These are phyloP conservation scores for Phytopythium sindhum DNA, from an alignment of 352 stramenopile genomes.

Conservation along the genomic window DNA sequence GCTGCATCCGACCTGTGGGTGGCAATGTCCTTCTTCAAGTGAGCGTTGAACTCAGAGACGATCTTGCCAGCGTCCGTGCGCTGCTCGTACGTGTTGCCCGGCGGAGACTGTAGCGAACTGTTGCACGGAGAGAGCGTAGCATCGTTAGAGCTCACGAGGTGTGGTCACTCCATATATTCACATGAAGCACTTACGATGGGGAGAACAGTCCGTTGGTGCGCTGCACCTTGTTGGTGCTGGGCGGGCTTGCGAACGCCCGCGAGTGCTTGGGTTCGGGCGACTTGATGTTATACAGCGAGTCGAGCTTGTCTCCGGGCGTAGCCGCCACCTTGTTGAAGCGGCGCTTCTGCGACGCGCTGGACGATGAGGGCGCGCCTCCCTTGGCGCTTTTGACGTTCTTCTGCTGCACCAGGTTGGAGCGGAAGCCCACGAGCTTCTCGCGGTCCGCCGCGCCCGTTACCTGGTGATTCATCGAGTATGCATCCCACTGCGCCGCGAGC, in stretches of 20 bases:
- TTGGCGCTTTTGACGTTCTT: constrained; percentile 33
- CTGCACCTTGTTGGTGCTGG: constrained; percentile 54
- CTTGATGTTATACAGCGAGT: constrained; percentile 67
- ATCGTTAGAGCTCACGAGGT: background rate
- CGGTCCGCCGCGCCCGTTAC: constrained; percentile 47
- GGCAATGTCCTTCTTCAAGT: constrained; percentile 56
- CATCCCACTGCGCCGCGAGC: constrained; percentile 78
- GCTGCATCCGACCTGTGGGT: constrained; percentile 10
- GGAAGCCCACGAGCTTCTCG: constrained; percentile 65
- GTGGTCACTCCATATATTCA: background rate
- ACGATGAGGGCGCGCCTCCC: background rate
- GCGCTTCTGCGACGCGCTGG: constrained; percentile 37
- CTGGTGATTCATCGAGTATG: constrained; percentile 86
- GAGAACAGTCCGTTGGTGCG: constrained; percentile 76
- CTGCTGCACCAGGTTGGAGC: constrained; percentile 64
- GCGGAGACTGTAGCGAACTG: constrained; percentile 68
- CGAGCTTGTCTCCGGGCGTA: constrained; percentile 55
- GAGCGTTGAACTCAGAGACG: constrained; percentile 74
- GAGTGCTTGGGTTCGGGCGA: constrained; percentile 68
- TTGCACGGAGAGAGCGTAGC: background rate
- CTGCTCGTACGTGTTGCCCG: constrained; percentile 68
- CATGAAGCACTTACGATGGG: constrained; percentile 34
- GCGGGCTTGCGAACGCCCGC: constrained; percentile 57
- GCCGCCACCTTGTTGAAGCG: constrained; percentile 41
- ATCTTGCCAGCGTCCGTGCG: constrained; percentile 74